These are phyloP conservation scores for Solanum stenotomum DNA, from an alignment of 257 asterid genomes.

Conservation along the genomic window DNA sequence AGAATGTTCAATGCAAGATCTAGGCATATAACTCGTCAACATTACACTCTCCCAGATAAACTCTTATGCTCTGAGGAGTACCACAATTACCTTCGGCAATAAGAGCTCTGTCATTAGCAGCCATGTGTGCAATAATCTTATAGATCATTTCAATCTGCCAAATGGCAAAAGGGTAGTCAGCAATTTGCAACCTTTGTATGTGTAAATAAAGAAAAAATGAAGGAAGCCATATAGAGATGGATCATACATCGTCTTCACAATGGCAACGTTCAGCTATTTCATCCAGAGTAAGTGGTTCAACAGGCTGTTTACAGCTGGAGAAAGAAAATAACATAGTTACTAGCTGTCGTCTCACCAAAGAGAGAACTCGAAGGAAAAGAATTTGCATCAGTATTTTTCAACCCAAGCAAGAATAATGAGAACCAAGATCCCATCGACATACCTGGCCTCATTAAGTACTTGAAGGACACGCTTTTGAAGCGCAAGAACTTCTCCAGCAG, in stretches of 20 bases:
- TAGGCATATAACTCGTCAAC: constrained; percentile 70
- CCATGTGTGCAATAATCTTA: constrained; percentile 89
- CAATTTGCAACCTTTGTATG: neutral
- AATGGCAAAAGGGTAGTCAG: constrained; percentile 6
- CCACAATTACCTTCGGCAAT: constrained; percentile 97
- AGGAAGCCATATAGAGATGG: neutral
- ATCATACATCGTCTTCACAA: constrained; percentile 58
- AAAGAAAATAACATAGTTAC: neutral
- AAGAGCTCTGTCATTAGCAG: constrained; percentile 97
- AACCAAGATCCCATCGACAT: neutral
- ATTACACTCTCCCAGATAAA: constrained; percentile 87
- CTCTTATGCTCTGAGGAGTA: constrained; percentile 85
- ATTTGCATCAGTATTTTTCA: neutral
- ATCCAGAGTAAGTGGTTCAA: constrained; percentile 86
- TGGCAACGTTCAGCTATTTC: constrained; percentile 85
- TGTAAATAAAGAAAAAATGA: neutral
- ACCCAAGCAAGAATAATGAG: neutral
- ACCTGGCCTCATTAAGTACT: constrained; percentile 96
- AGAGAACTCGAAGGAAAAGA: neutral
- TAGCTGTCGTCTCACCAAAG: neutral
- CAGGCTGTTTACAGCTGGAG: constrained; percentile 83
- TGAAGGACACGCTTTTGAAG: constrained; percentile 95
- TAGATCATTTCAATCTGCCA: constrained; percentile 97
- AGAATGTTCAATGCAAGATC: neutral
- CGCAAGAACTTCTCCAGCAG: constrained; percentile 96